Evolutionary conservation across 164 flowering plant genomes (phyloP).

Genomic region (Nelumbo lutea): DNA sequence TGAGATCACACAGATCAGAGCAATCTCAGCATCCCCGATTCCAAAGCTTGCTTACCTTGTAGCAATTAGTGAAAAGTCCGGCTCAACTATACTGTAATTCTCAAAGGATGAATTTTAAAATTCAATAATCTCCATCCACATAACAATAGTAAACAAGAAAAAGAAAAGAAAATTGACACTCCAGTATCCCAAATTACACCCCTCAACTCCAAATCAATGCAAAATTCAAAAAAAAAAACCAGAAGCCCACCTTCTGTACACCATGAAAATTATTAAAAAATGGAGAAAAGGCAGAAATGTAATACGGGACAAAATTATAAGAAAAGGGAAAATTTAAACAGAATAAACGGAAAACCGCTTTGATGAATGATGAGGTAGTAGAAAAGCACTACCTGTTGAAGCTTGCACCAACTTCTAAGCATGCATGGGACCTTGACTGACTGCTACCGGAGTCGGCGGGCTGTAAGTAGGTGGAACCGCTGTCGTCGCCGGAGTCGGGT

Average conservation of each 20-base stretch:
- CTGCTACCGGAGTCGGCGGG: slow-evolving; percentile 29
- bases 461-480: slow-evolving; percentile 18
- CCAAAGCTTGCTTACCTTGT: too few relatives aligned
- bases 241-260: neutral
- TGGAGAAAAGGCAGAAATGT: neutral
- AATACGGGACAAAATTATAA: neutral
- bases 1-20: too few relatives aligned
- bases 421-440: slow-evolving; percentile 41
- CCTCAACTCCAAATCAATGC: too few relatives aligned
- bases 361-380: neutral
- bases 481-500: slow-evolving; percentile 14
- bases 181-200: too few relatives aligned
- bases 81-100: too few relatives aligned
- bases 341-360: neutral
- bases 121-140: neutral
- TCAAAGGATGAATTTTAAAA: too few relatives aligned
- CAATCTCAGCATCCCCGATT: too few relatives aligned
- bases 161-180: too few relatives aligned
- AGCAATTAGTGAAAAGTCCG: too few relatives aligned
- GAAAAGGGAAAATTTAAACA: neutral
- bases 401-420: slow-evolving; percentile 13
- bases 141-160: neutral
- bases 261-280: neutral
- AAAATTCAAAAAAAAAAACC: too few relatives aligned
- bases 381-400: neutral